Percentiles rank a stretch among this genome's conserved stretches.
phyloP scores from a whole-genome alignment of 2,329 filamentous ascomycete genomes.

The Ciborinia camelliae region DNA sequence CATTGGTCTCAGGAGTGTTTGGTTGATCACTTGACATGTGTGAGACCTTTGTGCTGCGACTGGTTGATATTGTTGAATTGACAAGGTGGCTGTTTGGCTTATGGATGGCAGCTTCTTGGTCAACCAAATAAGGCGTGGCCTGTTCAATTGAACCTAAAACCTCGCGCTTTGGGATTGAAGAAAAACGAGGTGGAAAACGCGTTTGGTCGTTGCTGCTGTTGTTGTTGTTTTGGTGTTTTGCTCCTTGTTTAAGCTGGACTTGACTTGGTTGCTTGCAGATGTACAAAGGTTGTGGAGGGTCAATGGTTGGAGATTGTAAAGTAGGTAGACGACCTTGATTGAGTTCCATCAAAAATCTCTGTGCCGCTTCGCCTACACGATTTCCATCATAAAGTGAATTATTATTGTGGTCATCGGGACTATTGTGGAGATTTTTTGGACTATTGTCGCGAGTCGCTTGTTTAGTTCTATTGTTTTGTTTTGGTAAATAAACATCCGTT shows the following conservation, averaged over 20 bases:
- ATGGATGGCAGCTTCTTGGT: neutral
- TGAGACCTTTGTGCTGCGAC: neutral
- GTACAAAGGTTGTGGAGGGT: slow-evolving; percentile 24
- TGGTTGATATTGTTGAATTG: neutral
- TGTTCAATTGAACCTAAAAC: neutral
- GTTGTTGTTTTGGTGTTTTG: slow-evolving; percentile 16
- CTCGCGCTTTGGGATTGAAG: slow-evolving; percentile 9
- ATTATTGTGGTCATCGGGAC: neutral
- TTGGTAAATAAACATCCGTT: slow-evolving; percentile 14
- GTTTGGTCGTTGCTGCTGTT: slow-evolving; percentile 15
- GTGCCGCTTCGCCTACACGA: neutral
- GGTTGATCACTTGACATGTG: neutral
- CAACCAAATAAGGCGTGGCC: neutral
- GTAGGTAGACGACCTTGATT: slow-evolving; percentile 17
- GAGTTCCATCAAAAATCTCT: slow-evolving; percentile 16
- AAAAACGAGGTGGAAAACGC: slow-evolving; percentile 12
- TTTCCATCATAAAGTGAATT: slow-evolving; percentile 5
- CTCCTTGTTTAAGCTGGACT: slow-evolving; percentile 16
- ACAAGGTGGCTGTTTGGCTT: neutral
- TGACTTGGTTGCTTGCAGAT: slow-evolving; percentile 26
- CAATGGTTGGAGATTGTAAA: slow-evolving; percentile 13
- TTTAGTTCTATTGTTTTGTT: neutral
- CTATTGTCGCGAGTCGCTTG: slow-evolving; percentile 13
- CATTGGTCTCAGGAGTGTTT: neutral
- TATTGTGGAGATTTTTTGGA: neutral